phyloP scores from a whole-genome alignment of 306 rosid genomes.

The Cyclanthera cordifolia region DNA sequence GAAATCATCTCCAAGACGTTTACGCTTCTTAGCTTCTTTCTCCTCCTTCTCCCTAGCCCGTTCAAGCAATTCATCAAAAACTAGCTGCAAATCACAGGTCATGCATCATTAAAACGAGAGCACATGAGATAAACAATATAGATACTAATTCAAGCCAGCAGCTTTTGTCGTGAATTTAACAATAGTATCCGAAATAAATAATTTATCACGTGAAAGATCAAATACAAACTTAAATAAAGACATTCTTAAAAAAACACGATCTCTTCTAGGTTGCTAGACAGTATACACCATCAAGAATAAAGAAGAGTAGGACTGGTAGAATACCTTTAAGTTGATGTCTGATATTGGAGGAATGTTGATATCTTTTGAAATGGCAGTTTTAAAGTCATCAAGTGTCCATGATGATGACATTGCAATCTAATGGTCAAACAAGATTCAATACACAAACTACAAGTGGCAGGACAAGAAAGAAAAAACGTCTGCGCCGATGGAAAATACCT shows the following conservation, averaged over 20 bases:
- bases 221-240: background rate
- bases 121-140: background rate
- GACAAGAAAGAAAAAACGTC: slow-evolving; percentile 13
- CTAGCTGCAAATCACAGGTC: slow-evolving; percentile 48
- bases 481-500: slow-evolving; percentile 37
- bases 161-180: background rate
- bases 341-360: slow-evolving; percentile 43
- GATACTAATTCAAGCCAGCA: background rate
- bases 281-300: slow-evolving; percentile 4
- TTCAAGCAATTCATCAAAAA: slow-evolving; percentile 71
- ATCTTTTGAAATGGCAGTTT: slow-evolving; percentile 41
- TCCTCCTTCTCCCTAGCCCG: slow-evolving; percentile 79
- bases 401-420: slow-evolving; percentile 49
- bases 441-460: slow-evolving; percentile 13
- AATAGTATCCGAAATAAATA: background rate
- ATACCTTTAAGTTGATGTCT: slow-evolving; percentile 65
- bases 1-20: slow-evolving; percentile 70
- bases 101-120: slow-evolving; percentile 18
- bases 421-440: slow-evolving; percentile 16
- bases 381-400: slow-evolving; percentile 62
- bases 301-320: background rate
- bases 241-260: background rate
- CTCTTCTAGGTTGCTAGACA: background rate
- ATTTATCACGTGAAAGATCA: background rate
- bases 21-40: slow-evolving; percentile 78